These are phyloP conservation scores for Trichosporon sp. DNA, from an alignment of 1,284 basidiomycete genomes.

Conservation along the genomic window DNA sequence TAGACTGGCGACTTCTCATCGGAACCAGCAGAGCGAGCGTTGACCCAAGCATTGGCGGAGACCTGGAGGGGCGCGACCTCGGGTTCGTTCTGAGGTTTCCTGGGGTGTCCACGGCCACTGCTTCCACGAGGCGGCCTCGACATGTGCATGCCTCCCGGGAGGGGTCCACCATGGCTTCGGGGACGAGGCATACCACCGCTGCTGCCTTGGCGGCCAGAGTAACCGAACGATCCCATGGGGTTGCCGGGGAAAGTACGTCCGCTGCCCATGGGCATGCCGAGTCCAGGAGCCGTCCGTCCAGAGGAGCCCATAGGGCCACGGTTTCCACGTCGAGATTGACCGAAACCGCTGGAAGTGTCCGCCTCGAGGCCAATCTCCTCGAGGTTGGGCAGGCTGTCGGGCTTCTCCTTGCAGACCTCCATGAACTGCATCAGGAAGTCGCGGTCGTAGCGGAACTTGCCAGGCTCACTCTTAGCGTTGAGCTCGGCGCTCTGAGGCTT, in stretches of 20 bases:
- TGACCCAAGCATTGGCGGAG: conserved; percentile 77
- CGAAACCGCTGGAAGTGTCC: conserved; percentile 51
- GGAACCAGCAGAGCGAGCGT: conserved; percentile 49
- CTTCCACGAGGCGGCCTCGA: neutral
- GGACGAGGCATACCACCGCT: conserved; percentile 66
- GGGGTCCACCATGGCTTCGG: conserved; percentile 60
- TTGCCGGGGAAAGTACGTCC: neutral
- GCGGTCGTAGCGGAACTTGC: conserved; percentile 96
- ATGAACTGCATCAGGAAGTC: conserved; percentile 98
- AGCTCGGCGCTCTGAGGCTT: conserved; percentile 79
- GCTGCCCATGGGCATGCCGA: conserved; percentile 53
- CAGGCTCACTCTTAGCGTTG: conserved; percentile 72
- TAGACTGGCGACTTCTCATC: conserved; percentile 70
- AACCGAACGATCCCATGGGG: conserved; percentile 57
- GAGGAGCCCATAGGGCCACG: conserved; percentile 42
- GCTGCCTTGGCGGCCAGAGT: conserved; percentile 56
- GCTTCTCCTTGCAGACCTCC: conserved; percentile 90
- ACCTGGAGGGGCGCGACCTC: conserved; percentile 70
- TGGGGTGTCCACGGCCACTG: neutral
- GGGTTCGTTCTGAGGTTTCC: conserved; percentile 28
- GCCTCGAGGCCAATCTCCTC: conserved; percentile 89
- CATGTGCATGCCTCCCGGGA: neutral
- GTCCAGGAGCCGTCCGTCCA: conserved; percentile 58
- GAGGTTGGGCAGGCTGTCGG: conserved; percentile 79
- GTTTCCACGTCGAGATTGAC: conserved; percentile 30